phyloP scores from a whole-genome alignment of 202 grass and related monocot species.

The Schoenoplectus triqueter region DNA sequence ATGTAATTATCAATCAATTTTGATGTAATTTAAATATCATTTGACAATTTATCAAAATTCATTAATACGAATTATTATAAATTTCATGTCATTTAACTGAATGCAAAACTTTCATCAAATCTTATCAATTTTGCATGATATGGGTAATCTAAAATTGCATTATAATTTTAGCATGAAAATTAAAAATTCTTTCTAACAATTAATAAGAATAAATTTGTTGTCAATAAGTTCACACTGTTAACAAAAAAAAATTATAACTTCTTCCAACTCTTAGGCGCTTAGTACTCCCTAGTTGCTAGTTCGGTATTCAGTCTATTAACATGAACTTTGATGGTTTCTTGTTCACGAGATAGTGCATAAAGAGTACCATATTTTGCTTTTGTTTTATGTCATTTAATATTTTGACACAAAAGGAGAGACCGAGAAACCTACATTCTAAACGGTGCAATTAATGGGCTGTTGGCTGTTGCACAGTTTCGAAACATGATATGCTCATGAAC shows the following conservation, averaged over 20 bases:
- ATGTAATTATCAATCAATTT: neutral
- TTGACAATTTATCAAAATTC: neutral
- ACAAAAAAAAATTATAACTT: no score
- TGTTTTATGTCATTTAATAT: slow-evolving; percentile 34
- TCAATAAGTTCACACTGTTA: no score
- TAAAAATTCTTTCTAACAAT: no score
- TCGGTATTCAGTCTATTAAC: slow-evolving; percentile 30
- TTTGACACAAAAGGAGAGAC: neutral
- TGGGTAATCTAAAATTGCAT: no score
- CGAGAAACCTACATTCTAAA: slow-evolving; percentile 32
- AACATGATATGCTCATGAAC: neutral
- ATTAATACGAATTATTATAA: no score
- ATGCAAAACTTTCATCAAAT: no score
- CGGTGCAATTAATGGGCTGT: slow-evolving; percentile 23
- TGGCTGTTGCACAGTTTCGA: neutral
- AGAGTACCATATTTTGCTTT: slow-evolving; percentile 17
- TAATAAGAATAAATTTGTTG: no score
- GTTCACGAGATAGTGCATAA: slow-evolving; percentile 35
- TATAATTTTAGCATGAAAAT: no score
- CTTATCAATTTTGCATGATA: no score
- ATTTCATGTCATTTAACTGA: no score
- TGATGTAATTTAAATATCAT: neutral
- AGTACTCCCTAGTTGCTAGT: neutral
- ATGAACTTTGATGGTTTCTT: slow-evolving; percentile 32
- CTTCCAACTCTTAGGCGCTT: neutral